These are phyloP conservation scores for Lipomyces chichibuensis DNA, from an alignment of 805 yeast species.

Conservation along the genomic window DNA sequence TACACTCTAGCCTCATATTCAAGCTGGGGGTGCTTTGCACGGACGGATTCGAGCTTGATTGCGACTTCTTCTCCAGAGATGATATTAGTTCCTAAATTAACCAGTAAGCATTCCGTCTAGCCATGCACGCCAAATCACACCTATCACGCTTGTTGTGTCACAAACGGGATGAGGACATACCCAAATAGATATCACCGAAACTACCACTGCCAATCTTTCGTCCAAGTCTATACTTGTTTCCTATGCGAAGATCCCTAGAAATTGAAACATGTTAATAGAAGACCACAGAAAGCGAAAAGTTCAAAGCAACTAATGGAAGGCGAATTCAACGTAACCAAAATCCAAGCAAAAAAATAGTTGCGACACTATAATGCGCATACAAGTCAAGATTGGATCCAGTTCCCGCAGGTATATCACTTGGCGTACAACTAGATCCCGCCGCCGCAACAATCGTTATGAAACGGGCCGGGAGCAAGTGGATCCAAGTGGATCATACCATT, in stretches of 20 bases:
- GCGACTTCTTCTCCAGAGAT: slow-evolving; percentile 98
- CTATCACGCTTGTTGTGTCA: background rate
- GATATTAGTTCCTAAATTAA: slow-evolving; percentile 71
- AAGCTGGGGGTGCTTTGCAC: slow-evolving; percentile 94
- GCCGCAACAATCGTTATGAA: background rate
- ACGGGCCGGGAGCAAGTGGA: background rate
- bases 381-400: background rate
- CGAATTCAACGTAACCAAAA: too few species aligned
- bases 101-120: background rate
- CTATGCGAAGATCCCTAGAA: slow-evolving; percentile 71
- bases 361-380: background rate
- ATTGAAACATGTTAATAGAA: background rate
- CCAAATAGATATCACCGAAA: slow-evolving; percentile 93
- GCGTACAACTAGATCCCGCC: background rate
- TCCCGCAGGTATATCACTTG: background rate
- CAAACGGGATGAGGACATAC: slow-evolving; percentile 34
- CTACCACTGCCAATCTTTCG: slow-evolving; percentile 97
- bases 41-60: slow-evolving; percentile 84
- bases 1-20: slow-evolving; percentile 92
- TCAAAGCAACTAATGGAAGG: too few species aligned
- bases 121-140: background rate
- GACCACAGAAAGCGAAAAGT: background rate
- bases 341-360: too few species aligned
- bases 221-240: slow-evolving; percentile 91
- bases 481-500: background rate